phyloP scores from a whole-genome alignment of 176 grass and related monocot species.

The Cocos nucifera region DNA sequence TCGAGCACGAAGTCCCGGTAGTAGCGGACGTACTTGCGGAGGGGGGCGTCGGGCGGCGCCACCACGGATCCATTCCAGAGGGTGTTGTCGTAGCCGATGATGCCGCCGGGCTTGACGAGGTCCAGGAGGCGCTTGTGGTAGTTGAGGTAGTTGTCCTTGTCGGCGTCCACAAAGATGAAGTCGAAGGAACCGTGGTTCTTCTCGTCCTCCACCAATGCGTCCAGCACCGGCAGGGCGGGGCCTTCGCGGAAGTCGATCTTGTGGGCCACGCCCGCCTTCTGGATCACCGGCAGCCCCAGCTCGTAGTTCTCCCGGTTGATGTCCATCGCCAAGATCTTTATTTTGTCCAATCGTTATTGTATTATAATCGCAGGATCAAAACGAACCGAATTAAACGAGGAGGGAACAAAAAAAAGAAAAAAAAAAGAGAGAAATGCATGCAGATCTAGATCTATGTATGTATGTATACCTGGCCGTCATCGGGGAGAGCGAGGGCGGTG shows the following conservation, averaged over 20 bases:
- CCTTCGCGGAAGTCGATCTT: slow-evolving; percentile 98
- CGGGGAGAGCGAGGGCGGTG: slow-evolving; percentile 80
- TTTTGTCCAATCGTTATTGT: too few species aligned
- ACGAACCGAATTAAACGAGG: too few species aligned
- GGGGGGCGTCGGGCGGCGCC: slow-evolving; percentile 72
- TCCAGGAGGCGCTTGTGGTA: slow-evolving; percentile 84
- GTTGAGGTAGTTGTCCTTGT: slow-evolving; percentile 99
- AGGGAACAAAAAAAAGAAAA: too few species aligned
- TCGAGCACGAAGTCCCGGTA: slow-evolving; percentile 80
- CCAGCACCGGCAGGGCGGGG: slow-evolving; percentile 63
- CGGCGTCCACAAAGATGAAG: slow-evolving; percentile 93
- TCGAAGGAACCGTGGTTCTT: slow-evolving; percentile 56
- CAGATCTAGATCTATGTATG: too few species aligned
- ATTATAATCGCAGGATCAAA: too few species aligned
- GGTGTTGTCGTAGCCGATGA: slow-evolving; percentile 95
- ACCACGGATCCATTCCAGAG: slow-evolving; percentile 91
- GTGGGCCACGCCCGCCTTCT: slow-evolving; percentile 86
- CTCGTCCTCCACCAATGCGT: slow-evolving; percentile 54
- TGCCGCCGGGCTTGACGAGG: slow-evolving; percentile 71
- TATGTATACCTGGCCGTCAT: slow-evolving; percentile 61
- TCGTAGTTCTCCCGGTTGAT: slow-evolving; percentile 96
- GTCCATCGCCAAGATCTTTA: slow-evolving; percentile 92
- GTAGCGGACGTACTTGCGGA: slow-evolving; percentile 80
- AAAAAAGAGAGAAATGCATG: too few species aligned
- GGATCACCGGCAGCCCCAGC: slow-evolving; percentile 63